Evolutionary conservation across 257 asterid genomes (phyloP), one percentile per base, ranked within the genome.

Genomic region (Solanum medicagineum): DNA sequence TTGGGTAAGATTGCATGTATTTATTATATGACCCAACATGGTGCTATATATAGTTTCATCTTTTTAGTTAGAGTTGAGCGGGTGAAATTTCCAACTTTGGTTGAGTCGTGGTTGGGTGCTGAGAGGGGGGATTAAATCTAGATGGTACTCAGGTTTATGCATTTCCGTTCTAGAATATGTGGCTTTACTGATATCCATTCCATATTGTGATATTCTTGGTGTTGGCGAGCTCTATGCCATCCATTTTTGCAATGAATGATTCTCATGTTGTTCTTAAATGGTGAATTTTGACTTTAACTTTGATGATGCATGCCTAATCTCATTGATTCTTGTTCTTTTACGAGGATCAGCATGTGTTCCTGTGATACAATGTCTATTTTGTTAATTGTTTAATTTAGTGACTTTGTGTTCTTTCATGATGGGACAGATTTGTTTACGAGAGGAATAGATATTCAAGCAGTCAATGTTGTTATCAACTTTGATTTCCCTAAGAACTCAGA

Each of bases 371-470:
- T 85, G 81, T 44, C 66, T 85, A 6, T 11, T 81, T 56, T 13
- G 65, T 19, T 75, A 79, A 49, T 81, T 81, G 83, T 22, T 74
- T 83, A 44, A 74, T 84, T 83, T 63, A 19, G 54, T 71, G 44
- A 16, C 71, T 26, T 44, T 80, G 29, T 70, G 29, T 70, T 73
- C 57, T n/a, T 73, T 73, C 57, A 6, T 73, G 40, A 12, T 86
- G 71, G 54, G 84, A 91, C 93, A 95, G 97, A 95, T 87, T 89
- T 95, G 86, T 95, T 95, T 85, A 95, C 97, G 36, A 92, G 98
- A 88, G 98, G 98, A 63, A 95, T 95, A 80, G 98, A 95, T 87
- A 95, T 95, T 65, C 98, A 95, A 89, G 97, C 98, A 17, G 98
- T 95, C 84, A 95, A 95, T 65, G 98, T 94, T 10, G 97, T 94